phyloP scores from a whole-genome alignment of 495 filamentous ascomycete genomes.

The Penicillium lividum region DNA sequence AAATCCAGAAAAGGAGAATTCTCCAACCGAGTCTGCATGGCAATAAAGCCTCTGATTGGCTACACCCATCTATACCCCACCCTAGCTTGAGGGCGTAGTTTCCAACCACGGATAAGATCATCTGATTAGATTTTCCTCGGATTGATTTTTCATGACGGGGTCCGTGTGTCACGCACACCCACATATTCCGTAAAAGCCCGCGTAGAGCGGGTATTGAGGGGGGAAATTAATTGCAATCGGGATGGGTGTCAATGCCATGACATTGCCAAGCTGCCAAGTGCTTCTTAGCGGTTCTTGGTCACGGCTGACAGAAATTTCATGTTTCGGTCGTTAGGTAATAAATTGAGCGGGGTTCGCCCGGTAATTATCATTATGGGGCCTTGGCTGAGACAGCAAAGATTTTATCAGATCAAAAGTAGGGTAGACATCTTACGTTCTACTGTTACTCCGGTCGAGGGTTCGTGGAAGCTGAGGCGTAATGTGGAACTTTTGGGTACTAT shows the following conservation, averaged over 20 bases:
- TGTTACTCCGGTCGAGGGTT: not conserved
- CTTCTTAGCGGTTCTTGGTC: not conserved
- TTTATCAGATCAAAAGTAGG: constrained; percentile 5
- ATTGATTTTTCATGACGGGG: not conserved
- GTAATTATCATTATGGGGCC: not conserved
- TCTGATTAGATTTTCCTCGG: constrained; percentile 7
- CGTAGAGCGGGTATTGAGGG: not conserved
- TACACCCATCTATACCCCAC: not conserved
- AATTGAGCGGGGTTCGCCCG: not conserved
- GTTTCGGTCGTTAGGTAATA: constrained; percentile 4
- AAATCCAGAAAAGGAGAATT: not conserved
- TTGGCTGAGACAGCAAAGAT: not conserved
- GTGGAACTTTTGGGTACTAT: not conserved
- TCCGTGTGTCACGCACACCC: not conserved
- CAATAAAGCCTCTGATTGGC: not conserved
- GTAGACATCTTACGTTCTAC: not conserved
- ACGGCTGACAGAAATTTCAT: not conserved
- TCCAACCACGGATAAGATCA: constrained; percentile 8
- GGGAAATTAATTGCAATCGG: not conserved
- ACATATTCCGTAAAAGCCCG: constrained; percentile 5
- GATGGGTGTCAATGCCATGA: not conserved
- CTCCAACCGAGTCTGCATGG: not conserved
- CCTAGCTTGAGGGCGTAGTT: not conserved
- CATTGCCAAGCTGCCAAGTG: constrained; percentile 4
- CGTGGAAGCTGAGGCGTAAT: not conserved